Evolutionary conservation across 495 filamentous ascomycete species (phyloP), one percentile per base, ranked within the genome.

Genomic region (Xylaria flabelliformis): DNA sequence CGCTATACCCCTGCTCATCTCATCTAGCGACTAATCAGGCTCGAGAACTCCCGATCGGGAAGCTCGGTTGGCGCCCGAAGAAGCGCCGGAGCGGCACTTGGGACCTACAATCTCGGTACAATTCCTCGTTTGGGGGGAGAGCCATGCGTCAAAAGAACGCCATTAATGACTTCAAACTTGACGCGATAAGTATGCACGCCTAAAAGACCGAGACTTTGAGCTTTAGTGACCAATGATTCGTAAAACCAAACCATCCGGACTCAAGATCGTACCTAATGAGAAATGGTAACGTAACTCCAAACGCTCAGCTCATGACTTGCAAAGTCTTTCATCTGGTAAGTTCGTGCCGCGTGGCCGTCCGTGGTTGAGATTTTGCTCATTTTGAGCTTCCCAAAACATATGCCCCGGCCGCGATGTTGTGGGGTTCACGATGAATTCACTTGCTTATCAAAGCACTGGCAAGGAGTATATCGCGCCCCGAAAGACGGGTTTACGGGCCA

Each of bases 31-130:
- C 67, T 58, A 62, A 70, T 62, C 36, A 51, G 58, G 21, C 32
- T n/a, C 41, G 15, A 39, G 10, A 39, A 12, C 55, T 24, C 70
- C 71, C 64, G 72, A 79, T 75, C 56, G 64, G 77, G 77, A 70
- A 79, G 73, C 67, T 76, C 69, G 74, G 46, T 67, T 72, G 62
- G 56, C 64, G 63, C 46, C 77, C 75, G 75, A 79, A 41, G 70
- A 78, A 79, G 77, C 77, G 69, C 77, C 75, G 77, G 66, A 64
- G 55, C 53, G 64, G 64, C 36, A 76, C 70, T 67, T 61, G 41
- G 34, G 36, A 29, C 21, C 42, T 62, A 29, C 39, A 36, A 61
- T 69, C 42, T 69, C 67, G 67, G 67, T 17, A 61, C 24, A 46
- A 41, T 48, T 61, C 53, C 67, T 62, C 29, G 19, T 69, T 62